Base-by-base conservation (phyloP, 108 stramenopile species). In the Skeletonema costatum region DNA sequence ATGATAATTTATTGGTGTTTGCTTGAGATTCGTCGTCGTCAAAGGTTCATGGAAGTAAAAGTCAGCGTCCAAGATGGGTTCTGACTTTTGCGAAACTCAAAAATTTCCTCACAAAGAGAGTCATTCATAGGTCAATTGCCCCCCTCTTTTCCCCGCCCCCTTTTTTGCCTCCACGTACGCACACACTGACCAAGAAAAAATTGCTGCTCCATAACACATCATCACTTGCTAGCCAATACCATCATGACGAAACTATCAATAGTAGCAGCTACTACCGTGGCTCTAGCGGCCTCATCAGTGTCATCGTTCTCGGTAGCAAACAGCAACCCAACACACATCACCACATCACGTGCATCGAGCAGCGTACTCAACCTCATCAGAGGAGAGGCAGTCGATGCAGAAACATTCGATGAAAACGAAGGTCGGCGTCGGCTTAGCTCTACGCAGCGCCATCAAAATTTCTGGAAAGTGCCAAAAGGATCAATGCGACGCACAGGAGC, bases 351-450 rank as follows among this genome's bases (percentile, higher is more conserved):
- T 41, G 39, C 39, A 41, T 41, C 39, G 11, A 41, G 39, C 39
- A 41, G 39, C 50, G 5, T 12, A n/a, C 50, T 51, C 50, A 51
- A 19, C 50, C 11, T 86, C 48, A 88, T 89, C 68, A 42, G 60
- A 61, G 88, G 82, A 9, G 85, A 88, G 51, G 70, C 73, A 0
- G 72, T 65, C 16, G 86, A 89, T 32, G 68, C 67, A 4, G 80
- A 70, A 48, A 38, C 73, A 5, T 21, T 86, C 56, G 88, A 90
- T 71, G 78, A 77, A 41, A 78, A 84, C 19, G 61, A 66, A 61
- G 92, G 92, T n/a, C 60, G 89, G 92, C 10, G 88, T 93, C 17
- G 80, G 83, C 17, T 56, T 93, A 38, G 88, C 92, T 1, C 64
- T 79, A 44, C 88, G 88, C 5, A 80, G 74, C 41, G 89, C 88